Conservation (phyloP, 805 yeast species). For the Starmerella riodocensis region DNA sequence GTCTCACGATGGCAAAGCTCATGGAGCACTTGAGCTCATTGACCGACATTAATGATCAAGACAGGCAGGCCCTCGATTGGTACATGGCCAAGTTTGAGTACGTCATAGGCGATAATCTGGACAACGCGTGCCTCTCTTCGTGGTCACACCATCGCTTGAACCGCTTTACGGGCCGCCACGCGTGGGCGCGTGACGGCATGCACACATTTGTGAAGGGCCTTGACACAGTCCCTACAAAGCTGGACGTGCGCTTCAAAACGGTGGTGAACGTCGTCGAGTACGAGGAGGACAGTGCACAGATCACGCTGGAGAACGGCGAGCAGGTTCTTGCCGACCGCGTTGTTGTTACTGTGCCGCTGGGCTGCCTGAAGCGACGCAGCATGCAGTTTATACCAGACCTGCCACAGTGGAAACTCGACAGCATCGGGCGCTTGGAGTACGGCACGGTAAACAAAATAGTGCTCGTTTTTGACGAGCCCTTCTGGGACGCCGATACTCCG, state of each 20-base stretch:
- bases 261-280: conserved; percentile 30
- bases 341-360: conserved; percentile 31
- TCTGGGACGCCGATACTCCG: conserved; percentile 30
- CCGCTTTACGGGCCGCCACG: conserved; percentile 31
- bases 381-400: conserved; percentile 32
- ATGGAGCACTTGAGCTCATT: conserved; percentile 25
- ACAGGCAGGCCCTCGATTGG: conserved; percentile 30
- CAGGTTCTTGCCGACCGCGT: conserved; percentile 31
- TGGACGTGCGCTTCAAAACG: conserved; percentile 31
- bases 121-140: conserved; percentile 27
- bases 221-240: conserved; percentile 28
- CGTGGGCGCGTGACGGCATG: conserved; percentile 30
- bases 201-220: conserved; percentile 29
- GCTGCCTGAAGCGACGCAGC: conserved; percentile 30
- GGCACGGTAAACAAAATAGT: conserved; percentile 32
- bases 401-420: conserved; percentile 31
- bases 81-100: conserved; percentile 32
- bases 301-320: conserved; percentile 31
- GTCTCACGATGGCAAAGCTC: conserved; percentile 28
- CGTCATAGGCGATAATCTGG: conserved; percentile 27
- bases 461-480: conserved; percentile 28
- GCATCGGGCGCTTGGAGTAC: conserved; percentile 30
- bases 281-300: conserved; percentile 25
- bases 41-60: conserved; percentile 27
- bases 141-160: conserved; percentile 34